These are phyloP conservation scores for Lophium mytilinum DNA, from an alignment of 495 filamentous ascomycete genomes.

Conservation along the genomic window DNA sequence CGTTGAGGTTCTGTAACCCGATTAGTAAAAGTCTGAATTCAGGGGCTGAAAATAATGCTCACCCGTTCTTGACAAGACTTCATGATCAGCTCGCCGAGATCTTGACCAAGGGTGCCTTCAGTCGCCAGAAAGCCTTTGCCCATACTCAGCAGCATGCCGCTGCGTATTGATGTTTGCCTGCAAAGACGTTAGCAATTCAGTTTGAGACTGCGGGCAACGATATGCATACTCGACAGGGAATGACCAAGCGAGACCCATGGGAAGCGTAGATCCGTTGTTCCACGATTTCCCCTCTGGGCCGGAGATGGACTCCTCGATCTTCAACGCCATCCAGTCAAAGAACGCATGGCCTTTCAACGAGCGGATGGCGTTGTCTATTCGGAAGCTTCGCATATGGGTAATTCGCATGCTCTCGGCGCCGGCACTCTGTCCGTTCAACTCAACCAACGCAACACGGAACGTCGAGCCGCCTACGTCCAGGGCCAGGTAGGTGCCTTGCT, in stretches of 20 bases:
- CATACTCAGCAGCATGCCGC: constrained; percentile 53
- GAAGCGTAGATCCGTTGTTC: constrained; percentile 33
- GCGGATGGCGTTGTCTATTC: constrained; percentile 49
- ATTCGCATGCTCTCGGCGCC: constrained; percentile 43
- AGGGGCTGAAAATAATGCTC: constrained; percentile 2
- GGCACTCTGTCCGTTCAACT: constrained; percentile 41
- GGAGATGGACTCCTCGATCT: constrained; percentile 47
- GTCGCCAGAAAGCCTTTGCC: constrained; percentile 60
- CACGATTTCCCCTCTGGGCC: constrained; percentile 26
- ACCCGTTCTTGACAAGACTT: constrained; percentile 45
- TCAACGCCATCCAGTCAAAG: constrained; percentile 62
- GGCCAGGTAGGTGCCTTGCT: constrained; percentile 53
- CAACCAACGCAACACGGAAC: constrained; percentile 54
- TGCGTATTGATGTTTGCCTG: constrained; percentile 49
- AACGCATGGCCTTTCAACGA: constrained; percentile 47
- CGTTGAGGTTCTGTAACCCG: constrained; percentile 30
- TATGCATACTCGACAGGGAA: constrained; percentile 55
- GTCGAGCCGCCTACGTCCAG: constrained; percentile 63
- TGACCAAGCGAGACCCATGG: constrained; percentile 60
- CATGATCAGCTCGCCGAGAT: constrained; percentile 52
- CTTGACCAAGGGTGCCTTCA: constrained; percentile 47
- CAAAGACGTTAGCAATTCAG: constrained; percentile 6
- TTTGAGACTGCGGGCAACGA: neutral
- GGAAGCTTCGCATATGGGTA: constrained; percentile 40
- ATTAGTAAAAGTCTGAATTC: constrained; percentile 1